Evolutionary conservation across 2,329 filamentous ascomycete genomes (phyloP).

Genomic region (Penicillium thymicola): DNA sequence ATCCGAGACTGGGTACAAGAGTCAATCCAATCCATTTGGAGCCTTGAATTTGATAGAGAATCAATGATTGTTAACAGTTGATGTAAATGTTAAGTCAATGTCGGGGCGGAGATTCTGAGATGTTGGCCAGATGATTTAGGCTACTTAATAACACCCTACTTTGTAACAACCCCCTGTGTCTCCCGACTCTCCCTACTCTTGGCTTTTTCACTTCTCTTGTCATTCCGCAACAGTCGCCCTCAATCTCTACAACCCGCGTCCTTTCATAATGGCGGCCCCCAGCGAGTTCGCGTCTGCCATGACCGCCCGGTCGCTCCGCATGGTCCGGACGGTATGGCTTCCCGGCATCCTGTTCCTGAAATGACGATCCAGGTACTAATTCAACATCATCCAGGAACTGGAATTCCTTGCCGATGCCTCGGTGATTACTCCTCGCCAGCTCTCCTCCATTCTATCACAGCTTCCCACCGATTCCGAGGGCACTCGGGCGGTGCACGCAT

Average conservation of each 20-base stretch:
- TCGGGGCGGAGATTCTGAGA: not conserved
- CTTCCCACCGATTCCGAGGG: constrained; percentile 57
- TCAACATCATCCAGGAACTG: constrained; percentile 64
- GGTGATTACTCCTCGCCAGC: constrained; percentile 70
- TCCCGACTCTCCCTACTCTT: not conserved
- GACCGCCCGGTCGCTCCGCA: constrained; percentile 81
- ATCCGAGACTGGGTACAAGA: no score
- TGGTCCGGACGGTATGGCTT: constrained; percentile 73
- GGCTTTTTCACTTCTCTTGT: not conserved
- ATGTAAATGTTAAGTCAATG: not conserved
- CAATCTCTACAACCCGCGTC: not conserved
- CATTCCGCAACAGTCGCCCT: not conserved
- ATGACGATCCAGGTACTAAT: constrained; percentile 2
- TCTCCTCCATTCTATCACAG: constrained; percentile 69
- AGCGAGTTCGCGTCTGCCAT: constrained; percentile 49
- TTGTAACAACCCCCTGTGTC: not conserved
- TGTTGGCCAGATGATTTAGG: constrained; percentile 1
- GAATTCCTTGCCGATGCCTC: constrained; percentile 82
- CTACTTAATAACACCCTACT: not conserved
- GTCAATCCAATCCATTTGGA: not conserved
- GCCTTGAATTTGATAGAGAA: not conserved
- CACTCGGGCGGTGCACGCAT: constrained; percentile 16
- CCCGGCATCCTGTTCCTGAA: constrained; percentile 6
- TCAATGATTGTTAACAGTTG: not conserved
- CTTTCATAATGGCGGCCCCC: constrained; percentile 32